phyloP scores from a whole-genome alignment of 805 yeast genomes.

The Saturnispora galanensis region DNA sequence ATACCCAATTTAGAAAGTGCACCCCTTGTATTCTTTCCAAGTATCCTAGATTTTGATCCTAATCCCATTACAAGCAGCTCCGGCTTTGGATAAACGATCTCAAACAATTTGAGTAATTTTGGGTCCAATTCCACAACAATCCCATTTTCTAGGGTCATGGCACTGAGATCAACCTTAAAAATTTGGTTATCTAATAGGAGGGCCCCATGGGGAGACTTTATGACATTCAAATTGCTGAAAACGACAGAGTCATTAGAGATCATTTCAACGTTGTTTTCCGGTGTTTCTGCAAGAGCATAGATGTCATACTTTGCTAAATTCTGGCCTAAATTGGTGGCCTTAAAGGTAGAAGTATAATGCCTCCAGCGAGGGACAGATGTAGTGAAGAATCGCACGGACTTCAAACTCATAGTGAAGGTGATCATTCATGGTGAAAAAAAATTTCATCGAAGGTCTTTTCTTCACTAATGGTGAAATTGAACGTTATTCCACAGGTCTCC shows the following conservation, averaged over 20 bases:
- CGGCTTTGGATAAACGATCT: constrained; percentile 61
- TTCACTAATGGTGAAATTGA: constrained; percentile 32
- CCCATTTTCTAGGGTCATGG: constrained; percentile 16
- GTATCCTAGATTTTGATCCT: constrained; percentile 53
- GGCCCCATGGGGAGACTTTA: constrained; percentile 38
- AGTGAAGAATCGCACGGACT: constrained; percentile 9
- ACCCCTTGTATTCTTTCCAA: constrained; percentile 45
- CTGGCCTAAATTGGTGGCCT: constrained; percentile 28
- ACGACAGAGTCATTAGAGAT: constrained; percentile 48
- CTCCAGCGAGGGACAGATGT: constrained; percentile 4
- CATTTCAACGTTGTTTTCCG: constrained; percentile 42
- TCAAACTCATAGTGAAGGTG: not conserved
- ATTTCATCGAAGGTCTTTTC: not conserved
- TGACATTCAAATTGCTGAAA: constrained; percentile 43
- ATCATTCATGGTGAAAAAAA: not conserved
- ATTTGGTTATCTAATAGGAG: constrained; percentile 48
- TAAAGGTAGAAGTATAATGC: constrained; percentile 21
- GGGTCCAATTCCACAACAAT: constrained; percentile 33
- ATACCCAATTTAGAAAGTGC: constrained; percentile 51
- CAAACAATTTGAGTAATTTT: constrained; percentile 41
- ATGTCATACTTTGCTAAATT: constrained; percentile 36
- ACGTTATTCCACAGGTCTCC: constrained; percentile 49
- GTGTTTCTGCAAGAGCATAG: constrained; percentile 32
- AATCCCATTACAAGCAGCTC: constrained; percentile 65
- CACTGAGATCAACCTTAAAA: constrained; percentile 44